These are phyloP conservation scores for Didymella arachidicola DNA, from an alignment of 2,329 filamentous ascomycete genomes.

Conservation along the genomic window DNA sequence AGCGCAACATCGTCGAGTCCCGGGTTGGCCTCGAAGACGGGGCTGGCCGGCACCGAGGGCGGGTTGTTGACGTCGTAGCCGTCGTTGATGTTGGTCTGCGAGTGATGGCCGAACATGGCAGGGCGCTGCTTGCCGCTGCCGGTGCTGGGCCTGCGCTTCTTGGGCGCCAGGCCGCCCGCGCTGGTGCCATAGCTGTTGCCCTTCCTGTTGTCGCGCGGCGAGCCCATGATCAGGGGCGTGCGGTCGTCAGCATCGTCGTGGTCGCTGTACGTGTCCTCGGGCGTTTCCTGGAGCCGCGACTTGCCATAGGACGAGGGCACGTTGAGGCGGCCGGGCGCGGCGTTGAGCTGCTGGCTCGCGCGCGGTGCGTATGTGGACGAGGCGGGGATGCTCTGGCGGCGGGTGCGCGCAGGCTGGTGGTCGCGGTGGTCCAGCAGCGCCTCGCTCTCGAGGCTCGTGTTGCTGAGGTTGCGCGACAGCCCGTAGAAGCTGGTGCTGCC, in stretches of 20 bases:
- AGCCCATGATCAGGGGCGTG: constrained; percentile 61
- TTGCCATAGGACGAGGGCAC: constrained; percentile 29
- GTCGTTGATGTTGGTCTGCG: constrained; percentile 38
- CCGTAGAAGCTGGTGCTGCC: constrained; percentile 62
- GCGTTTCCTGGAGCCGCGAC: constrained; percentile 42
- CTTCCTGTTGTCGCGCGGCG: constrained; percentile 45
- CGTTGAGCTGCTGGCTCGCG: constrained; percentile 32
- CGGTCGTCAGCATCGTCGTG: constrained; percentile 60
- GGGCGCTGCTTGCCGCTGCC: constrained; percentile 43
- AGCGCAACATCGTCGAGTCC: constrained; percentile 72
- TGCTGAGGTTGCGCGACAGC: constrained; percentile 70
- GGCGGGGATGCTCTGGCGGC: constrained; percentile 55
- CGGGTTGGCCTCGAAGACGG: constrained; percentile 61
- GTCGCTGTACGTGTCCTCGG: constrained; percentile 55
- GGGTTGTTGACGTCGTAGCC: constrained; percentile 72
- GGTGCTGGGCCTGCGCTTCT: constrained; percentile 23
- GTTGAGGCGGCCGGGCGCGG: constrained; percentile 32
- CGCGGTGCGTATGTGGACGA: constrained; percentile 41
- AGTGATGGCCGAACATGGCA: constrained; percentile 40
- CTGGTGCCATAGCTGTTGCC: constrained; percentile 47
- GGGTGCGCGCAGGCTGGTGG: constrained; percentile 51
- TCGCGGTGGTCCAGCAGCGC: constrained; percentile 84
- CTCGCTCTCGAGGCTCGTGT: constrained; percentile 88
- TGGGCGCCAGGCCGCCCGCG: constrained; percentile 27
- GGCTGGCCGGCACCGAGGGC: constrained; percentile 67